Base-by-base conservation (phyloP, 2,329 filamentous ascomycete genomes). In the Cladosporium sphaerospermum region DNA sequence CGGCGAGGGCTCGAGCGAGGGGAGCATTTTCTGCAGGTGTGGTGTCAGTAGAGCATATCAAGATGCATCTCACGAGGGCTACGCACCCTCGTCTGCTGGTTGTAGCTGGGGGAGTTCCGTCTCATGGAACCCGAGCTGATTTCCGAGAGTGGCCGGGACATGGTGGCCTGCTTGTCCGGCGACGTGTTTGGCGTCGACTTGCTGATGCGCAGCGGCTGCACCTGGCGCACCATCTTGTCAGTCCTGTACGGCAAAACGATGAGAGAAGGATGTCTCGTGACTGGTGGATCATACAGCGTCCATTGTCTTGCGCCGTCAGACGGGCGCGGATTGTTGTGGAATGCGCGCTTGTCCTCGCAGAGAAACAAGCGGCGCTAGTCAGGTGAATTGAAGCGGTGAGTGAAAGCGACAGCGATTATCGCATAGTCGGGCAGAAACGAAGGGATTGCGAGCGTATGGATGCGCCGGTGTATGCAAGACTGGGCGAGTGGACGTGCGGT, bases 71-170 rank as follows among this genome's bases (percentile, higher is more conserved):
- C 67, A 59, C 53, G 59, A 53, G 10, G 13, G n/a, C 6, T 37
- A 16, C 59, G 52, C 77, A 91, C 86, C 80, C 87, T 89, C 55
- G 75, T 78, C 57, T 74, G 71, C 69, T 91, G 86, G 64, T 86
- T 90, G 82, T 86, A 95, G 75, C 87, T 95, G 50, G 91, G 90
- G 47, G 91, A 96, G 75, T 97, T 97, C 64, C 91, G 82, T 68
- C 92, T 83, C 71, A 84, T 85, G 72, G 91, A 89, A 57, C 87
- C 87, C 49, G 88, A 87, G 62, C 87, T 89, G 66, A 99, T 84
- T 75, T 99, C 93, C 57, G 89, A 88, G 59, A 99, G 80, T 54
- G 93, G 88, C 63, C 87, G 84, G 66, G 85, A 81, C 79, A 70
- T 71, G 64, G 79, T 77, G 68, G 75, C 78, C 76, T 81, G 80